Base-by-base conservation (phyloP, 2,329 filamentous ascomycete genomes). In the Biscogniauxia mediterranea region DNA sequence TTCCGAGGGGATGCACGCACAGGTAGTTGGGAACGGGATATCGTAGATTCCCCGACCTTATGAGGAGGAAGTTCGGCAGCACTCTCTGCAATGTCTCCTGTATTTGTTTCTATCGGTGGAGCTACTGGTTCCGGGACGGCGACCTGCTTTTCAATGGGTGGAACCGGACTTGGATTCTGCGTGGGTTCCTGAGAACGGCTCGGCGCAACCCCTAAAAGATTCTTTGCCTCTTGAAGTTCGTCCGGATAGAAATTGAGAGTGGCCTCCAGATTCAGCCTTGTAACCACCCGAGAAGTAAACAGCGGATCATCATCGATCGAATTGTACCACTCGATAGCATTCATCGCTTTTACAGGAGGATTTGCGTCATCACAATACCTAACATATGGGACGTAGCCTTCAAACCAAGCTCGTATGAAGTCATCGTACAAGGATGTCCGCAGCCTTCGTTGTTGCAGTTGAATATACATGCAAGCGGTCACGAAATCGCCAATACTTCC, bases 241-340 rank as follows among this genome's bases (percentile, higher is more conserved):
- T 66, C 61, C 2, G 71, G 67, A 57, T 76, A 72, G 21, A 64
- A 63, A 6, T 67, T 62, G 4, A 76, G 63, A 25, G 71, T 66
- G 1, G 60, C 64, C 38, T 69, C 54, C 6, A 76, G 57, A 32
- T 74, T 75, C 19, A 69, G 63, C 32, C 63, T 69, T 1, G 70
- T 74, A 19, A 76, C 62, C 25, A 75, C 61, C n/a, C 69, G 64
- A 5, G 64, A 67, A 4, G 65, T 68, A 54, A 64, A 75, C 20
- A 68, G 5, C 9, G 69, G 66, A 13, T 74, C 66, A 17, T 73
- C 71, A 7, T 72, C 72, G 28, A 68, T 70, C 9, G 69, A 64
- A 52, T 74, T 75, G 46, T 75, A 76, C 74, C 74, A 76, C 9
- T 71, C 68, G 28, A 74, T 69, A 17, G 73, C 71, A 17, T 61